Conservation (phyloP, 2,329 filamentous ascomycete genomes). For the Fusarium decemcellulare region DNA sequence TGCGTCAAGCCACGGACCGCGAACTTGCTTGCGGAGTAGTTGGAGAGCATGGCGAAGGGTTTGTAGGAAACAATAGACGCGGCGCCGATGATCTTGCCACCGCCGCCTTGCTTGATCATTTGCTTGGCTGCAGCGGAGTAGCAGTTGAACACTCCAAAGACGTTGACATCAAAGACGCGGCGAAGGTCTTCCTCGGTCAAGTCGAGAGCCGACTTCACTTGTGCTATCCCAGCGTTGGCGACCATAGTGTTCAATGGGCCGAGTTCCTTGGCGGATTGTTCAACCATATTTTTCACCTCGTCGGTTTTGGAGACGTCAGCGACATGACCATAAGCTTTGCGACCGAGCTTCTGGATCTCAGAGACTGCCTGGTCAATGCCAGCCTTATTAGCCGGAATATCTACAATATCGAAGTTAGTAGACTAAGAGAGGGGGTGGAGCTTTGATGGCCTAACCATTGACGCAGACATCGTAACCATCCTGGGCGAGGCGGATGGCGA, state of each 20-base stretch:
- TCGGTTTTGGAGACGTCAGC: constrained; percentile 73
- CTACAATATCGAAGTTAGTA: neutral
- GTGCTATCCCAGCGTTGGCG: constrained; percentile 74
- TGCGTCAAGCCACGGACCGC: constrained; percentile 77
- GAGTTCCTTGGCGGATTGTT: constrained; percentile 64
- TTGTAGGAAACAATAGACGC: constrained; percentile 72
- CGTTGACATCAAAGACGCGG: constrained; percentile 75
- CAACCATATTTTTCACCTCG: constrained; percentile 66
- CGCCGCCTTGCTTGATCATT: constrained; percentile 72
- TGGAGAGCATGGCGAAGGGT: constrained; percentile 69
- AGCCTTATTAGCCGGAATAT: constrained; percentile 36
- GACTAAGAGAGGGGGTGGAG: accelerated
- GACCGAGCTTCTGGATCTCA: constrained; percentile 66
- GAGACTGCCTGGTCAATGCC: constrained; percentile 66
- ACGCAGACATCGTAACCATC: constrained; percentile 78
- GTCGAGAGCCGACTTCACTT: constrained; percentile 69
- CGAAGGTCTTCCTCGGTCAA: constrained; percentile 69
- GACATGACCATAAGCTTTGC: constrained; percentile 66
- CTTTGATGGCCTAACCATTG: constrained; percentile 18
- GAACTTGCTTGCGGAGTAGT: constrained; percentile 77
- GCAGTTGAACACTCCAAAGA: constrained; percentile 76
- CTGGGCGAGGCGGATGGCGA: constrained; percentile 73
- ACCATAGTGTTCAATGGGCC: constrained; percentile 66
- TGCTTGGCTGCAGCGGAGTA: constrained; percentile 74
- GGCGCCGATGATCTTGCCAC: constrained; percentile 67